Evolutionary conservation across 2,329 filamentous ascomycete genomes (phyloP), one percentile per base, ranked within the genome.

Genomic region (Penicillium sp.): DNA sequence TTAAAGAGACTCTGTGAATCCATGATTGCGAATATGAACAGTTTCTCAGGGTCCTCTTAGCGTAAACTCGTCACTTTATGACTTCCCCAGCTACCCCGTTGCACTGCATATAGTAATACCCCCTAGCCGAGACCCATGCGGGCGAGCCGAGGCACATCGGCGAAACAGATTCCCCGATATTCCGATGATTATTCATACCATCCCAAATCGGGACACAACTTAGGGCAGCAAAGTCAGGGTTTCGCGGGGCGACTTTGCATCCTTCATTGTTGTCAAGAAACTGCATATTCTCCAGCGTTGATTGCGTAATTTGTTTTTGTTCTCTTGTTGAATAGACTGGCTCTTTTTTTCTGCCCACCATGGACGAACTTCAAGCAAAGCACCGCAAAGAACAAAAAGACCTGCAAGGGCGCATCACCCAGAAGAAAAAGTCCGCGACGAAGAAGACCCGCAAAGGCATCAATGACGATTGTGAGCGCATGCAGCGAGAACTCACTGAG

Each of bases 381-480:
- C 94, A 99, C 73, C 87, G 90, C 67, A 94, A 90, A 74, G 93
- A 99, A 76, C 86, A 89, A 72, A 88, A 87, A 65, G 93, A 97
- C 58, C 82, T 99, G 25, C 90, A 96, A 73, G 83, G 85, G 49
- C 87, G 88, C 56, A 86, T 95, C 68, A 97, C 90, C 5, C 92
- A 89, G 76, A 97, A 97, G 82, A 99, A 97, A 81, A 97, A 97
- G 80, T 88, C 89, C 64, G 92, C 94, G 15, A 95, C 89, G 45
- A 99, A 97, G 77, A 87, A 86, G 73, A 86, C 84, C 8, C 80
- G 85, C 48, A 86, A 88, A 71, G 86, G 87, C 26, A 80, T 93
- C 40, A 86, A 85, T 59, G 84, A 87, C 61, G 85, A 87, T 67
- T 87, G 85, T 68, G 83, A 83, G 20, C 70, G 75, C 25, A 73